These are phyloP conservation scores for Sabuloglossum arenarium DNA, from an alignment of 495 filamentous ascomycete genomes.

Conservation along the genomic window DNA sequence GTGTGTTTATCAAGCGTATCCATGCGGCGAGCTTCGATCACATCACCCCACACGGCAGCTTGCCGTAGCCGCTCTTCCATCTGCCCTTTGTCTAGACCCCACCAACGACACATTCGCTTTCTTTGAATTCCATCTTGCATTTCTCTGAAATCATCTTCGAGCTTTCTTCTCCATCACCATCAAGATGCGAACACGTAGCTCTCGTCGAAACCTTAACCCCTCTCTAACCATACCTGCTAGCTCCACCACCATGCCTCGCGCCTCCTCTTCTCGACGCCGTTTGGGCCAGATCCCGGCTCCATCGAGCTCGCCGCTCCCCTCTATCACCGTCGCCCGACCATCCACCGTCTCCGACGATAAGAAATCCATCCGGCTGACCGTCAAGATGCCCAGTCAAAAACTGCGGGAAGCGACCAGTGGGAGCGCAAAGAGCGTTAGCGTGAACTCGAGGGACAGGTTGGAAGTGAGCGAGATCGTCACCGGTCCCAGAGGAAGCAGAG, in stretches of 20 bases:
- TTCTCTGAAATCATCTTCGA: neutral
- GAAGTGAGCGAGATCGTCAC: slow-evolving; percentile 5
- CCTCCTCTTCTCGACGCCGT: neutral
- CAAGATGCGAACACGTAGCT: neutral
- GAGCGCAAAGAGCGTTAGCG: neutral
- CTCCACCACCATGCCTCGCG: neutral
- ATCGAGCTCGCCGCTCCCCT: slow-evolving; percentile 17
- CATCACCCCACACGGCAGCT: neutral
- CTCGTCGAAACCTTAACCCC: neutral
- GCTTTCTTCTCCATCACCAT: neutral
- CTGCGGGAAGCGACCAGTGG: slow-evolving; percentile 10
- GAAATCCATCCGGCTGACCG: slow-evolving; percentile 53
- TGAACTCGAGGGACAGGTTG: neutral
- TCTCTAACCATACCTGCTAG: neutral
- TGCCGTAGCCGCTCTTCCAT: neutral
- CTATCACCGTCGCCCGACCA: slow-evolving; percentile 7
- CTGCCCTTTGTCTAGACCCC: neutral
- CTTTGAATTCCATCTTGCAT: neutral
- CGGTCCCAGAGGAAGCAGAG: slow-evolving; percentile 11
- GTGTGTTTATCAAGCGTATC: neutral
- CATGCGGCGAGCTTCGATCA: neutral
- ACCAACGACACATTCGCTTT: neutral
- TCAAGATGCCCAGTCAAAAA: slow-evolving; percentile 36
- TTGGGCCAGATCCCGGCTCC: slow-evolving; percentile 9
- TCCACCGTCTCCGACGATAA: slow-evolving; percentile 23